These are phyloP conservation scores for Dactylorhiza incarnata DNA, from an alignment of 106 monocot genomes.

Conservation along the genomic window DNA sequence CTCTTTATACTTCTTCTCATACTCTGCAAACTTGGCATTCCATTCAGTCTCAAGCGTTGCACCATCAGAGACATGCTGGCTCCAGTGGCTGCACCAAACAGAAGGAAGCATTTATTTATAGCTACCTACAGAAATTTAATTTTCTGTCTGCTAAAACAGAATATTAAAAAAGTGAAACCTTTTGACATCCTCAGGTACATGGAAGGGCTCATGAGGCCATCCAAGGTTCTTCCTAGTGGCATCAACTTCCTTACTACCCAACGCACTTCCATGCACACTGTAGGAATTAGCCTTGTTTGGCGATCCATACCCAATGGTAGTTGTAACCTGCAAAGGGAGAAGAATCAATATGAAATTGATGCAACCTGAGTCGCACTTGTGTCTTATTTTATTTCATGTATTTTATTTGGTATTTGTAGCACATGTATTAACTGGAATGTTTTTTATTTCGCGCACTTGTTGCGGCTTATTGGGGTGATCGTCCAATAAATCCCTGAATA, in stretches of 20 bases:
- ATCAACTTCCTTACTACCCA: constrained; percentile 93
- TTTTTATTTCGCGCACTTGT: no score
- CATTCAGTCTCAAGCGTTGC: constrained; percentile 64
- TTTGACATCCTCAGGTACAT: constrained; percentile 87
- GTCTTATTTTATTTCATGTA: no score
- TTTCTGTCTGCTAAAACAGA: background rate
- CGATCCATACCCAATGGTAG: constrained; percentile 76
- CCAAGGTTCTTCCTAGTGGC: constrained; percentile 84
- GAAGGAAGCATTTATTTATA: background rate
- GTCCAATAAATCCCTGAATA: no score
- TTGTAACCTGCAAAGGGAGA: constrained; percentile 43
- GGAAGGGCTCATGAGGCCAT: constrained; percentile 74
- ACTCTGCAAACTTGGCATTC: constrained; percentile 67
- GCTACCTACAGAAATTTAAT: background rate
- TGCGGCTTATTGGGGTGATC: no score
- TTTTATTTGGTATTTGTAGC: no score
- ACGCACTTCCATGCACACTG: constrained; percentile 76
- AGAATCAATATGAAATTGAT: background rate
- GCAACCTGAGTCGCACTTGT: no score
- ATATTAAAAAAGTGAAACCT: constrained; percentile 31
- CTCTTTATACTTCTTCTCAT: constrained; percentile 69
- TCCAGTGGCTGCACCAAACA: constrained; percentile 60
- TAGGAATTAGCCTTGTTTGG: constrained; percentile 77
- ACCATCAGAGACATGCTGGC: constrained; percentile 56
- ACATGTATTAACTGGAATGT: no score